phyloP scores from a whole-genome alignment of 495 filamentous ascomycete species.

The Sphaerosporella brunnea region DNA sequence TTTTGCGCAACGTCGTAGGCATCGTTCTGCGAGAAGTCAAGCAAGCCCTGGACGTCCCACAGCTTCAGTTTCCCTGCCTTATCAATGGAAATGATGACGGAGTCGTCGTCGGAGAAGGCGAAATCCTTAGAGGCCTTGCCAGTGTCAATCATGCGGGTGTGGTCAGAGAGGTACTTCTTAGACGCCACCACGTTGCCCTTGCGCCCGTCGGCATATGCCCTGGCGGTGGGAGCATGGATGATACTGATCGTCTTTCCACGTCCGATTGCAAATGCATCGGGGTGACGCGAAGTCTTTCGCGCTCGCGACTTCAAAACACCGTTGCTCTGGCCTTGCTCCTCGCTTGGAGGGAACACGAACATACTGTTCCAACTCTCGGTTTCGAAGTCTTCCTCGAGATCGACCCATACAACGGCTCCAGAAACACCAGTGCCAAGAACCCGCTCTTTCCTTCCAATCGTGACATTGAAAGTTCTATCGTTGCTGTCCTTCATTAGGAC shows the following conservation, averaged over 20 bases:
- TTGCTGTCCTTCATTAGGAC: conserved; percentile 72
- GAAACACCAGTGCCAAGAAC: conserved; percentile 85
- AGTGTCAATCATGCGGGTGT: conserved; percentile 75
- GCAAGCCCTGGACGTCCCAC: conserved; percentile 79
- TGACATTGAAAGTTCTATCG: conserved; percentile 88
- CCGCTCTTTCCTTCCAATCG: conserved; percentile 36
- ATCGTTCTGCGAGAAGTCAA: conserved; percentile 39
- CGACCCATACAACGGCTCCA: conserved; percentile 84
- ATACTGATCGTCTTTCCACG: conserved; percentile 91
- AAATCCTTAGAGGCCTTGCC: conserved; percentile 98
- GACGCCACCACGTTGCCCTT: conserved; percentile 23
- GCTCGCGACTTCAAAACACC: conserved; percentile 92
- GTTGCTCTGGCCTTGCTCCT: conserved; percentile 29
- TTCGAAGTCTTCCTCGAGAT: conserved; percentile 56
- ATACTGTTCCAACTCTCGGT: conserved; percentile 34
- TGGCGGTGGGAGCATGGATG: conserved; percentile 54
- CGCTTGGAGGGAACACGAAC: conserved; percentile 26
- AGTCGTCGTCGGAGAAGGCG: conserved; percentile 89
- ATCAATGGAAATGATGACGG: conserved; percentile 81
- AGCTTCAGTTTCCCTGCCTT: conserved; percentile 89
- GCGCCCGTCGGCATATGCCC: conserved; percentile 43
- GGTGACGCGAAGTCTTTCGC: conserved; percentile 67
- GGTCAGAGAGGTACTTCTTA: conserved; percentile 66
- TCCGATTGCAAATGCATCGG: conserved; percentile 84
- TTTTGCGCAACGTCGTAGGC: conserved; percentile 20